phyloP scores from a whole-genome alignment of 139 green algal genomes.

The Ettlia oleoabundans region DNA sequence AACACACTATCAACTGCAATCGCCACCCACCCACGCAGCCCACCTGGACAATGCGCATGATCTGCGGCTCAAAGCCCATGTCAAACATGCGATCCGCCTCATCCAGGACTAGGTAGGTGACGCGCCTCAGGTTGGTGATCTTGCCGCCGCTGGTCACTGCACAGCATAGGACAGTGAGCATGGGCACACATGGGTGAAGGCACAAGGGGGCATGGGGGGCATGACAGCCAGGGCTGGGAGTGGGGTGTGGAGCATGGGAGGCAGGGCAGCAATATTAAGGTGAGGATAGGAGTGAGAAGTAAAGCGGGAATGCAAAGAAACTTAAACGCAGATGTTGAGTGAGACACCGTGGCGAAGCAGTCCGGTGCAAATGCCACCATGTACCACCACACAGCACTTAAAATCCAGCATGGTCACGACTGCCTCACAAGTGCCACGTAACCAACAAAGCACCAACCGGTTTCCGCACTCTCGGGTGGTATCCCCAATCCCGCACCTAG shows the following conservation, averaged over 20 bases:
- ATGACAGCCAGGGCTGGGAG: neutral
- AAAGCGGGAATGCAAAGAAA: no score
- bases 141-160: conserved; percentile 79
- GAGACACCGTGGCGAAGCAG: no score
- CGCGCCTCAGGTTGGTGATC: conserved; percentile 95
- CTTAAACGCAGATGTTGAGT: no score
- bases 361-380: no score
- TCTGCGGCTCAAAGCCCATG: conserved; percentile 95
- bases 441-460: neutral
- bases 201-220: neutral
- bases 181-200: neutral
- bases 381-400: no score
- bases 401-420: no score
- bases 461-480: neutral
- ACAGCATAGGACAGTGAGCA: neutral
- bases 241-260: neutral
- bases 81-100: conserved; percentile 99
- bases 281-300: no score
- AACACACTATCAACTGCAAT: no score
- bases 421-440: no score
- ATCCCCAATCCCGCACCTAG: conserved; percentile 49
- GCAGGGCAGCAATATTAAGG: no score
- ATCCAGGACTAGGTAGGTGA: conserved; percentile 98
- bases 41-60: conserved; percentile 83
- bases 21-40: no score